Percentiles rank a stretch among this genome's conserved stretches.
Conservation (phyloP, 1,284 basidiomycete species). For the Naganishia liquefaciens region DNA sequence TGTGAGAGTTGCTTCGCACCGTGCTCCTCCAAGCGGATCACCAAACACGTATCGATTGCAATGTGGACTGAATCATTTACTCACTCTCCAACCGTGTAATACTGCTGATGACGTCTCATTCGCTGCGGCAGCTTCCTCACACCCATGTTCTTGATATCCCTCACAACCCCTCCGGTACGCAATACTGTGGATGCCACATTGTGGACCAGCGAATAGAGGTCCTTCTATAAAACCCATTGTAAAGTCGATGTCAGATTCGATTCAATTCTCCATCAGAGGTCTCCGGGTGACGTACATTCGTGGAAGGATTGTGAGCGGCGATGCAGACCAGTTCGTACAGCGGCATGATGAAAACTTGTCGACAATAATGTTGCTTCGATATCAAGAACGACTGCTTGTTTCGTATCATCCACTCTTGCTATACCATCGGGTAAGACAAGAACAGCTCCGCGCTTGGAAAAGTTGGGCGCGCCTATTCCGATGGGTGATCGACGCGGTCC, state of each 20-base stretch:
- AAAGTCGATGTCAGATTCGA: background rate
- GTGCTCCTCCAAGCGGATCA: too few relatives aligned
- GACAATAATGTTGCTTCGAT: background rate
- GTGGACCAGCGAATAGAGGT: conserved; percentile 49
- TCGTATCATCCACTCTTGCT: background rate
- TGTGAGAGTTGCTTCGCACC: too few relatives aligned
- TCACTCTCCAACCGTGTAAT: conserved; percentile 52
- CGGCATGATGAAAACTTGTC: conserved; percentile 42
- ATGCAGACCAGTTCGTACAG: conserved; percentile 56
- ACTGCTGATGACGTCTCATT: conserved; percentile 52
- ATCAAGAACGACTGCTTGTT: background rate
- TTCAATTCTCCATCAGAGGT: background rate
- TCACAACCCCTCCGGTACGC: conserved; percentile 49
- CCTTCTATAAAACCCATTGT: conserved; percentile 40
- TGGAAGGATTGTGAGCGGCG: conserved; percentile 50
- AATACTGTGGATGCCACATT: conserved; percentile 48
- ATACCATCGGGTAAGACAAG: conserved; percentile 7
- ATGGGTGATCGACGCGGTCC: conserved; percentile 10
- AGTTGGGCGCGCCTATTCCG: conserved; percentile 25
- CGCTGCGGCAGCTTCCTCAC: conserved; percentile 47
- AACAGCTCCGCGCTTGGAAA: conserved; percentile 16
- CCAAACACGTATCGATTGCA: too few relatives aligned
- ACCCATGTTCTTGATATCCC: conserved; percentile 49
- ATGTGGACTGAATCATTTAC: conserved; percentile 33
- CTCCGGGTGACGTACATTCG: conserved; percentile 43